Base-by-base conservation (phyloP, 306 rosid genomes). In the Malus sylvestris region DNA sequence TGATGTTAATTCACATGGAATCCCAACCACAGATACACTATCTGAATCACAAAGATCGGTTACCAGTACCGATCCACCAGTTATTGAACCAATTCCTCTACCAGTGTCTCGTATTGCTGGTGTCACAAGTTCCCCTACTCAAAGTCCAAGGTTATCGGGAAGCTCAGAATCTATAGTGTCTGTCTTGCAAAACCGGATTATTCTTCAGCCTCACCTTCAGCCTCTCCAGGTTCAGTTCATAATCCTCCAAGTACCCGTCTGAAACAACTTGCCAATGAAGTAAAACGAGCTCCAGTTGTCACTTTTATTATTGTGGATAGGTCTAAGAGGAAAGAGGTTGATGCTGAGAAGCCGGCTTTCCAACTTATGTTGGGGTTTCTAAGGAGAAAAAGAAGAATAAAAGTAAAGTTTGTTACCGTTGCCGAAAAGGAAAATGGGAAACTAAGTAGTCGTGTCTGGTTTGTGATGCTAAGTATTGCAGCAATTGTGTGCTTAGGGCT, bases 351-450 rank as follows among this genome's bases (percentile, higher is more conserved):
- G 85, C 96, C 94, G 20, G 91, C 79, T 71, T 92, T 88, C 83
- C 93, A 0, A 93, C 89, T 61, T 96, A 84, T 30, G 80, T 89
- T 70, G 93, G 93, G 29, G 89, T 92, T 74, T 81, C 83, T 52
- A 92, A 86, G 72, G 97, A 92, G 74, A 92, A 85, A 88, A 95
- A 88, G 89, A 92, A 88, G 79, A 95, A 91, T 80, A 92, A 80
- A 72, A 85, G 87, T 71, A 86, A 96, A 88, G 89, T 88, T 70
- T 96, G 99, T 87, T 87, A 83, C 74, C 87, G 99, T 74, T 96
- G 98, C 77, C 86, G 91, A 45, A 96, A 88, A 85, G 98, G 91
- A 74, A 96, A 96, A 92, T 96, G 99, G 99, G 99, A 96, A 83
- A 91, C 96, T 20, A 96, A 96, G 82, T 97, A 96, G 80, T 88